Evolutionary conservation across 2,329 filamentous ascomycete genomes (phyloP).

Genomic region (Rachicladosporium sp.): DNA sequence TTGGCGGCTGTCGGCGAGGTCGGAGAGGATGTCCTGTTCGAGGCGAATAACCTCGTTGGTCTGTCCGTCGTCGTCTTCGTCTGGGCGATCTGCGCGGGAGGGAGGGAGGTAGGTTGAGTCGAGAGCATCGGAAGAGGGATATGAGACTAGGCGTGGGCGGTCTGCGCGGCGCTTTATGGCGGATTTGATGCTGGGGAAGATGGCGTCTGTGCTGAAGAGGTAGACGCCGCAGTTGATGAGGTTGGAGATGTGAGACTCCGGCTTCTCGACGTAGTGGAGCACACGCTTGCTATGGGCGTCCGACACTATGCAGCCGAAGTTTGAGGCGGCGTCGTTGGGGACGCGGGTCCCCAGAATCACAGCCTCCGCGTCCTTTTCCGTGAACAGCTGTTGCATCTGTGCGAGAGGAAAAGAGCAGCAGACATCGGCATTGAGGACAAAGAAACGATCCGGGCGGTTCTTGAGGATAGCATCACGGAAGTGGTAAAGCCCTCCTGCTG

Average conservation of each 20-base stretch:
- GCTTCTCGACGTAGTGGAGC: conserved; percentile 98
- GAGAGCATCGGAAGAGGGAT: conserved; percentile 89
- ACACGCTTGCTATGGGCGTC: conserved; percentile 90
- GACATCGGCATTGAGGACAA: conserved; percentile 94
- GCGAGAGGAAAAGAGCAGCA: conserved; percentile 96
- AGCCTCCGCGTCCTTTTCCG: conserved; percentile 90
- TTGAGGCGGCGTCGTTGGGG: conserved; percentile 77
- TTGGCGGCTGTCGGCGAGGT: conserved; percentile 91
- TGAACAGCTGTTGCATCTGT: conserved; percentile 90
- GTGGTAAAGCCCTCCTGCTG: conserved; percentile 92
- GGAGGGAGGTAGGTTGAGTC: conserved; percentile 50
- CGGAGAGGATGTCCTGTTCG: conserved; percentile 92
- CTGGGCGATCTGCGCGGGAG: conserved; percentile 41
- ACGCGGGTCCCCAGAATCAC: conserved; percentile 91
- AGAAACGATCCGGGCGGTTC: conserved; percentile 85
- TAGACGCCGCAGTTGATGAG: conserved; percentile 99
- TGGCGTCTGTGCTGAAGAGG: conserved; percentile 87
- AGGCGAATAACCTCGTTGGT: conserved; percentile 82
- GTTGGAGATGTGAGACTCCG: conserved; percentile 93
- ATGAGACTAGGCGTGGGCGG: conserved; percentile 81
- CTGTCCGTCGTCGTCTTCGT: conserved; percentile 61
- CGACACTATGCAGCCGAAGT: conserved; percentile 96
- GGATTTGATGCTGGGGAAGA: conserved; percentile 88
- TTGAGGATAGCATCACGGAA: conserved; percentile 98
- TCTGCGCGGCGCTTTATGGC: conserved; percentile 94